Base-by-base conservation (phyloP, 768 basidiomycete species). In the Mycena maculata region DNA sequence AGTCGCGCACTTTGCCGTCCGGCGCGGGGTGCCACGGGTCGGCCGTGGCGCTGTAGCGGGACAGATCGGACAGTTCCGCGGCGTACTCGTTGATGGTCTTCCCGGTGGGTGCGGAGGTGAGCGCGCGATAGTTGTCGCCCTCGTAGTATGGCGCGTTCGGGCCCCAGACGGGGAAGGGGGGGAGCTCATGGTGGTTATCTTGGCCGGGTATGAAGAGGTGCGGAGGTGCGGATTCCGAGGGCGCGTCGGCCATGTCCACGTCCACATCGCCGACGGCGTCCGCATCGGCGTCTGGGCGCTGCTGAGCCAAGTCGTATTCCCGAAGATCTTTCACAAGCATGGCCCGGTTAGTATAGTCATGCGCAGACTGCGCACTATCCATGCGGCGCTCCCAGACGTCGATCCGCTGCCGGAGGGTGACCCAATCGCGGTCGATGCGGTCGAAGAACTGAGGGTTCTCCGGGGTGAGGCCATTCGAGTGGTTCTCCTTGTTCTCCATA, bases 151-250 rank as follows among this genome's bases (percentile, higher is more conserved):
- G 54, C 16, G 60, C 56, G 30, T 66, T 49, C 18, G 59, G 64
- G 13, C 69, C 69, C 69, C 69, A 70, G 44, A 31, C 41, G 45
- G 55, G n/a, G 20, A 38, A 16, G n/a, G 18, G 41, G 10, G 63
- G 58, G 22, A 65, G 8, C 1, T 33, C 33, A n/a, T n/a, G n/a
- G 31, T 11, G 4, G 20, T 31, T 16, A 2, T 0, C 7, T 6
- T 50, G 47, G 59, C 63, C 68, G 22, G 53, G 57, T 2, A 15
- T 25, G 30, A 60, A 64, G 1, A 57, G 67, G 6, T 36, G 22
- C 8, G 11, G 13, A 6, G 47, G 47, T 42, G 8, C 16, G 5
- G 41, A 5, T 16, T 15, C 41, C 41, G 16, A 68, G 1, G 42
- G 58, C 12, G 8, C 0, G 13, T 10, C 27, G 3, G 30, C 1